Base-by-base conservation (phyloP, 208 protist species). In the Trypanosoma mega region DNA sequence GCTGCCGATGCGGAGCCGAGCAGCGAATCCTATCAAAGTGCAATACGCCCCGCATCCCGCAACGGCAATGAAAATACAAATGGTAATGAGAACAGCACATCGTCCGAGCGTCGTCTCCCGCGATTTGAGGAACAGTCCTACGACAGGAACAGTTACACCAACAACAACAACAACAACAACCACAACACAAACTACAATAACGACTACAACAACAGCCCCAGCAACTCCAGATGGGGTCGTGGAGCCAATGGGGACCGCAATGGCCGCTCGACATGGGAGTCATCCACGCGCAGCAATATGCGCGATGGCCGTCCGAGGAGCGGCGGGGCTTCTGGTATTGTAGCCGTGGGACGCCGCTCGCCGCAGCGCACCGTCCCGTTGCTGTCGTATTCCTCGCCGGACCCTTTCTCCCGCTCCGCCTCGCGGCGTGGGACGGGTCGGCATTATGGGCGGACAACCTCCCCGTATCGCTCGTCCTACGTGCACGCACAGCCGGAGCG, bases 341-440 rank as follows among this genome's bases (percentile, higher is more conserved):
- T 34, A 2, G 26, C 31, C 29, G 43, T 16, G 4, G 23, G 7
- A 24, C 23, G 51, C 24, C 20, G 33, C 11, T 61, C 63, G 12
- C 53, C 52, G 1, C 45, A 24, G 12, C 18, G 33, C 37, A 68
- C 63, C 20, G 53, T 68, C 9, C 63, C 63, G 23, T 31, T 54
- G 53, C 12, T 68, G 20, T 55, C 41, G 16, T 68, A 68, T 39
- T 30, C 33, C 23, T 46, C 31, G 8, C n/a, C 63, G 26, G 45
- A 55, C 1, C 11, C 1, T 21, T 23, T 12, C 14, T 48, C n/a
- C 29, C 30, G 33, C 26, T 31, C 54, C 14, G 41, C 41, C 20
- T 18, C 21, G 8, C 33, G 36, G 43, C 3, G 36, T 23, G 33
- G 26, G 6, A 36, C 24, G 36, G 2, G 18, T 43, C 47, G 16